phyloP scores from a whole-genome alignment of 129 eudicot genomes.

The Oenanthe sinensis region DNA sequence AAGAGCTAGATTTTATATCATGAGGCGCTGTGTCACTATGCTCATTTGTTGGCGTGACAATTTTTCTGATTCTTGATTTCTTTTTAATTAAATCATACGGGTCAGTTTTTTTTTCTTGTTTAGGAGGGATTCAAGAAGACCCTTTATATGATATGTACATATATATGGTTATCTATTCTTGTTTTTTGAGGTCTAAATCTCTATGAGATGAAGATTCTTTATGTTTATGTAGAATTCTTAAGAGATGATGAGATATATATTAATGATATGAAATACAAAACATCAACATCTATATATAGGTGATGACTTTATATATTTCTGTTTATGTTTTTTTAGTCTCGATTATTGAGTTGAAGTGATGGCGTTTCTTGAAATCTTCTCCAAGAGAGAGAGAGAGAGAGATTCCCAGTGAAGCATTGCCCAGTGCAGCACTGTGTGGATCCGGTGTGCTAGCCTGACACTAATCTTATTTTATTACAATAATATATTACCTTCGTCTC shows the following conservation, averaged over 20 bases:
- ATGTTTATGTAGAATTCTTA: conserved; percentile 4
- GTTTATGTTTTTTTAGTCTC: conserved; percentile 4
- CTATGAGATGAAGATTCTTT: conserved; percentile 7
- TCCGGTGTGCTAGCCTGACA: conserved; percentile 64
- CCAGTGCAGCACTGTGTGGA: conserved; percentile 44
- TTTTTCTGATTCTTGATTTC: conserved; percentile 43
- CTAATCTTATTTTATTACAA: conserved; percentile 15
- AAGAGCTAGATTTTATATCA: conserved; percentile 73
- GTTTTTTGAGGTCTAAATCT: conserved; percentile 10
- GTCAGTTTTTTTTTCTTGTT: conserved; percentile 1
- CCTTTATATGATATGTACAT: background rate
- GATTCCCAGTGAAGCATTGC: conserved; percentile 44
- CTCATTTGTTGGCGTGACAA: conserved; percentile 69
- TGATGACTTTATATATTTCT: conserved; percentile 5
- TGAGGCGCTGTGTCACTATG: conserved; percentile 76
- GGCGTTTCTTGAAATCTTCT: conserved; percentile 13
- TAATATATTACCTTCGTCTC: too few species aligned
- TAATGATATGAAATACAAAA: background rate
- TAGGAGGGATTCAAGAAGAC: conserved; percentile 2
- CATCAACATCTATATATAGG: background rate
- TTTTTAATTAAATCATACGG: background rate
- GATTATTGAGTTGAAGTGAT: conserved; percentile 22
- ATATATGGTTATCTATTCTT: conserved; percentile 2
- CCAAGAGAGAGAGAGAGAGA: conserved; percentile 19
- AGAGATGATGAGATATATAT: background rate